Evolutionary conservation across 306 rosid genomes (phyloP), one percentile per base, ranked within the genome.

Genomic region (Bauhinia variegata): DNA sequence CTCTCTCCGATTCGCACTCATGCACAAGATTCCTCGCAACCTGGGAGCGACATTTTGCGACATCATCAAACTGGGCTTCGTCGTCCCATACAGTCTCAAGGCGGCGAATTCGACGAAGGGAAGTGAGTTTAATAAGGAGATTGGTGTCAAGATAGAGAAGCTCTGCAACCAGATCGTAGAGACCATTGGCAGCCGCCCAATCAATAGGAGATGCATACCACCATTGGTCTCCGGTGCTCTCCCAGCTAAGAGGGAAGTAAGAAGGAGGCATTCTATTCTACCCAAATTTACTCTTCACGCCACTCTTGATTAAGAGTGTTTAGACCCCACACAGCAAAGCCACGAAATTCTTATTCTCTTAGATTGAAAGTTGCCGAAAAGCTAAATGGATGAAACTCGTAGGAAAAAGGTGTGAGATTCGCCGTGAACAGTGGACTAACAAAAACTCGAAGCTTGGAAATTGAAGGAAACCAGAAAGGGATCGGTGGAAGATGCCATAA

Each of bases 181-280:
- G 80, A 23, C 96, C 98, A 28, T 92, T 92, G 39, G 98, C 96
- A 4, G 96, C 93, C 0, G 98, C 98, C 84, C 82, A 87, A 8
- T 92, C 98, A 15, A 92, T 89, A 2, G 98, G 98, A 1, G 98
- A 84, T 4, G 93, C 98, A 51, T 77, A 92, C 98, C 98, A 92
- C 98, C 98, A 92, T 19, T 92, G 96, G 33, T 92, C 95, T 7
- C 95, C 88, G 0, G 90, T 89, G 76, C 95, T 89, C 50, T 92
- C 96, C 98, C 98, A 92, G 19, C 95, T 84, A 19, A 92, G 92
- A 44, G 98, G 96, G 31, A 92, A 87, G 16, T 77, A 68, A 3
- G 80, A 69, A 0, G 83, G 89, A 32, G 87, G 77, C 93, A 85
- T 83, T 33, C 36, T 53, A 56, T 23, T 23, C 28, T 23, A 23